phyloP scores from a whole-genome alignment of 2,329 filamentous ascomycete species.

The Lecanicillium sp. region DNA sequence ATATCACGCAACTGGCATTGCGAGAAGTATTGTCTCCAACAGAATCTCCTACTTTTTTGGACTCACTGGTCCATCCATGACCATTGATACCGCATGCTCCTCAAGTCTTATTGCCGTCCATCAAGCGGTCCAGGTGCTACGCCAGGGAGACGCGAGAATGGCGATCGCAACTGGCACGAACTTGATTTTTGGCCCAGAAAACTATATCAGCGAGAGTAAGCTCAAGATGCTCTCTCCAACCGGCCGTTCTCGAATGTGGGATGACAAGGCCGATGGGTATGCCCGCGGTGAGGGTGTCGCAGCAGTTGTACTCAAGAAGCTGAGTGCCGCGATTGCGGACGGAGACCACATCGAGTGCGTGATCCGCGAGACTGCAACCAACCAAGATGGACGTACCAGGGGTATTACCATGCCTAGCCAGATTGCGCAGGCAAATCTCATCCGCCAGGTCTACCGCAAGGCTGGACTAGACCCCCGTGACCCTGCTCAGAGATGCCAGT shows the following conservation, averaged over 20 bases:
- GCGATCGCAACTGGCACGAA: constrained; percentile 30
- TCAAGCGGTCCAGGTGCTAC: constrained; percentile 39
- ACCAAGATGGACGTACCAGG: constrained; percentile 47
- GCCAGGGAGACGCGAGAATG: constrained; percentile 34
- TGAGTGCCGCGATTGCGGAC: constrained; percentile 45
- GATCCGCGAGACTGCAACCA: constrained; percentile 42
- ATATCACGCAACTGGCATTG: constrained; percentile 7
- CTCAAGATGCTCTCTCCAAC: constrained; percentile 42
- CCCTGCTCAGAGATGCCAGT: constrained; percentile 23
- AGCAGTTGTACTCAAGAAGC: constrained; percentile 46
- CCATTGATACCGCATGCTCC: constrained; percentile 44
- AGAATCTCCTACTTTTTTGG: constrained; percentile 48
- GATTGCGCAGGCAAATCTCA: constrained; percentile 33
- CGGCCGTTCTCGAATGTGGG: constrained; percentile 38
- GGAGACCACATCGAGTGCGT: constrained; percentile 47
- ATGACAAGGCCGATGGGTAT: constrained; percentile 38
- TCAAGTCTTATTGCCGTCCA: constrained; percentile 44
- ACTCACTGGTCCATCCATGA: constrained; percentile 43
- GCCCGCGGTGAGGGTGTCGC: constrained; percentile 51
- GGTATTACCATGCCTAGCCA: constrained; percentile 50
- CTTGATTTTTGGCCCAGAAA: constrained; percentile 8
- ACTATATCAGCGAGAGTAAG: constrained; percentile 34
- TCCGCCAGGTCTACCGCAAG: constrained; percentile 24
- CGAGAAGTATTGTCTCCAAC: constrained; percentile 32
- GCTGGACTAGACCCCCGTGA: constrained; percentile 19